A percentile compares a stretch with the other conserved stretches of the same genome.
These are phyloP conservation scores for Fusarium sp. DNA, from an alignment of 2,329 filamentous ascomycete species.

Conservation along the genomic window DNA sequence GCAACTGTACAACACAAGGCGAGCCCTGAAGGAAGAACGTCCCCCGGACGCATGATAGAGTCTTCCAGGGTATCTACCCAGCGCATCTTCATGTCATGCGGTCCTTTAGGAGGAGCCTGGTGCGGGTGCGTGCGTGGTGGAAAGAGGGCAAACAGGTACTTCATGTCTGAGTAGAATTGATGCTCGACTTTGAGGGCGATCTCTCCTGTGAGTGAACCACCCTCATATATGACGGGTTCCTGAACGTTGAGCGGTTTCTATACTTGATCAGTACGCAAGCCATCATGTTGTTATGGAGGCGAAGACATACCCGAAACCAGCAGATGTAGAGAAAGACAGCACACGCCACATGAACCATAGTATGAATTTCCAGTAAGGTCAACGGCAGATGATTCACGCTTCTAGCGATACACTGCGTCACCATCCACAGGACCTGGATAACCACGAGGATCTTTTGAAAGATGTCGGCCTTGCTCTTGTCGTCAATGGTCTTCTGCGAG, in stretches of 20 bases:
- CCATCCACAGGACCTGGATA: slow-evolving; percentile 53
- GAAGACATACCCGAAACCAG: slow-evolving; percentile 24
- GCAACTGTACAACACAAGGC: neutral
- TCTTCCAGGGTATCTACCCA: neutral
- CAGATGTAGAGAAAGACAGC: slow-evolving; percentile 32
- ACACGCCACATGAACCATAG: slow-evolving; percentile 34
- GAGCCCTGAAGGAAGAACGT: neutral
- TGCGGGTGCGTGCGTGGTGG: neutral
- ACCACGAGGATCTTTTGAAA: slow-evolving; percentile 50
- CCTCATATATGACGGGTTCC: neutral
- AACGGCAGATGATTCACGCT: slow-evolving; percentile 47
- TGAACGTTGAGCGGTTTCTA: slow-evolving; percentile 33
- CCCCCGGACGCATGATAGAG: neutral
- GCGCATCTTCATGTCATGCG: neutral
- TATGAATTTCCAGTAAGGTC: slow-evolving; percentile 49
- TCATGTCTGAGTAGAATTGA: slow-evolving; percentile 8
- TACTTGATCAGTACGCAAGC: neutral
- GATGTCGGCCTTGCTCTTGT: slow-evolving; percentile 51
- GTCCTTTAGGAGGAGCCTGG: neutral
- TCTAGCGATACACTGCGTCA: slow-evolving; percentile 48
- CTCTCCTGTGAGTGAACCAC: neutral
- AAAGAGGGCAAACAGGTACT: neutral
- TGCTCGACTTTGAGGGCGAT: slow-evolving; percentile 14
- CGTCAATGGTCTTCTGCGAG: slow-evolving; percentile 38
- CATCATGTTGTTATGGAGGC: neutral